A percentile compares a stretch with the other conserved stretches of the same genome.
Conservation (phyloP, 192 early-diverging fungal genomes). For the Spizellomyces sp. region DNA sequence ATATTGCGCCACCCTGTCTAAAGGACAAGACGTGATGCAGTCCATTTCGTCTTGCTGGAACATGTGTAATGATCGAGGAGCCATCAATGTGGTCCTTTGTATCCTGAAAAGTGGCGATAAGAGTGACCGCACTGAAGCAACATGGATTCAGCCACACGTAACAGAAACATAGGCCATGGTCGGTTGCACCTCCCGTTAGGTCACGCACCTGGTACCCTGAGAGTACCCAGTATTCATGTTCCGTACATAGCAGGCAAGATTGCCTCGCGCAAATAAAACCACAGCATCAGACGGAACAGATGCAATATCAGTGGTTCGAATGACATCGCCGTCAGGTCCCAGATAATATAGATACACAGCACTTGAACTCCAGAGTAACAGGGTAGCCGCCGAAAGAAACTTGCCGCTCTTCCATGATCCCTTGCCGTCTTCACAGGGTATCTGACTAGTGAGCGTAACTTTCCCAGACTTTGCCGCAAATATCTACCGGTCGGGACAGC, state of each 20-base stretch:
- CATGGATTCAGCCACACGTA: too few species aligned
- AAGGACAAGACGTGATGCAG: not conserved
- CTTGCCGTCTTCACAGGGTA: slow-evolving; percentile 13
- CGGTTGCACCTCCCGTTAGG: too few species aligned
- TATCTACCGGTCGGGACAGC: too few species aligned
- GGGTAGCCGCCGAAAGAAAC: slow-evolving; percentile 35
- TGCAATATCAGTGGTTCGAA: not conserved
- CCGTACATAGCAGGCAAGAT: slow-evolving; percentile 17
- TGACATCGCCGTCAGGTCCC: slow-evolving; percentile 17
- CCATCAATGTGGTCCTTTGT: too few species aligned
- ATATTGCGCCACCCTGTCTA: not conserved
- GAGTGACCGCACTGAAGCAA: too few species aligned
- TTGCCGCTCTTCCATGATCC: slow-evolving; percentile 33
- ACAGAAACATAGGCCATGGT: too few species aligned
- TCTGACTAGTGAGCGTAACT: slow-evolving; percentile 18
- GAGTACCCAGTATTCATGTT: slow-evolving; percentile 9
- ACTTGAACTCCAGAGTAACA: slow-evolving; percentile 41
- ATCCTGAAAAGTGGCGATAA: too few species aligned
- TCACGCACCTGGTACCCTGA: too few species aligned
- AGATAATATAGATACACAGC: slow-evolving; percentile 33
- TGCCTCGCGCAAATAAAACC: slow-evolving; percentile 16
- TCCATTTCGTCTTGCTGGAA: not conserved
- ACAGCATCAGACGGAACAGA: slow-evolving; percentile 16
- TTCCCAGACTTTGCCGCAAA: not conserved
- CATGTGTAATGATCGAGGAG: too few species aligned